Conservation (phyloP, 202 grass and related monocot species). For the Dendrocalamus latiflorus region DNA sequence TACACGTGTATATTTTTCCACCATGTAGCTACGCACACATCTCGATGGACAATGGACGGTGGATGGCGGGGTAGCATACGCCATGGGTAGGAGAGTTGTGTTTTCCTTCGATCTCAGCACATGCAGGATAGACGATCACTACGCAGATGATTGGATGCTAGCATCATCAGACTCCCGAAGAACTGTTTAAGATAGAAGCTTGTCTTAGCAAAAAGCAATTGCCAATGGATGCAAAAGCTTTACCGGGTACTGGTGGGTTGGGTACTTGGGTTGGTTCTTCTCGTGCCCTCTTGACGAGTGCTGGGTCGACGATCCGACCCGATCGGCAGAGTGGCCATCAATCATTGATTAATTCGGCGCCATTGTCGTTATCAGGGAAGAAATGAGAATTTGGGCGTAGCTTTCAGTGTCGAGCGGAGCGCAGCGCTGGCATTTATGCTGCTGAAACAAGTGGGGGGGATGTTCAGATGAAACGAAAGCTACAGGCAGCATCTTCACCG, state of each 20-base stretch:
- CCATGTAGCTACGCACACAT: too few species aligned
- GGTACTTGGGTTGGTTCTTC: neutral
- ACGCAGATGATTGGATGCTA: too few species aligned
- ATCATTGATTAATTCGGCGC: neutral
- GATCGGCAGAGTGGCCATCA: neutral
- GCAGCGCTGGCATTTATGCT: constrained; percentile 1
- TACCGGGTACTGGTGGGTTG: neutral
- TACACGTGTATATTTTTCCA: too few species aligned
- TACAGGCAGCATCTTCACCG: neutral
- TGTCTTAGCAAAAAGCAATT: neutral
- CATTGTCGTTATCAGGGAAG: neutral
- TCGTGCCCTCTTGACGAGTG: neutral
- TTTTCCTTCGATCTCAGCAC: too few species aligned
- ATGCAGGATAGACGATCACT: too few species aligned
- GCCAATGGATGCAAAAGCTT: neutral
- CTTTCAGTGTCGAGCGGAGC: neutral
- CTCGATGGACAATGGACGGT: too few species aligned
- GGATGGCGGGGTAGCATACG: too few species aligned
- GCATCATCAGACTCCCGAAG: too few species aligned
- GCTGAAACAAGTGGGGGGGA: neutral
- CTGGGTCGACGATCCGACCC: neutral
- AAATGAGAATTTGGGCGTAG: neutral
- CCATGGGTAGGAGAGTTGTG: too few species aligned
- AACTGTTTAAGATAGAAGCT: too few species aligned
- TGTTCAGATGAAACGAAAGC: neutral